Conservation (phyloP, 2,329 filamentous ascomycete species). For the Cladosporium sp. region DNA sequence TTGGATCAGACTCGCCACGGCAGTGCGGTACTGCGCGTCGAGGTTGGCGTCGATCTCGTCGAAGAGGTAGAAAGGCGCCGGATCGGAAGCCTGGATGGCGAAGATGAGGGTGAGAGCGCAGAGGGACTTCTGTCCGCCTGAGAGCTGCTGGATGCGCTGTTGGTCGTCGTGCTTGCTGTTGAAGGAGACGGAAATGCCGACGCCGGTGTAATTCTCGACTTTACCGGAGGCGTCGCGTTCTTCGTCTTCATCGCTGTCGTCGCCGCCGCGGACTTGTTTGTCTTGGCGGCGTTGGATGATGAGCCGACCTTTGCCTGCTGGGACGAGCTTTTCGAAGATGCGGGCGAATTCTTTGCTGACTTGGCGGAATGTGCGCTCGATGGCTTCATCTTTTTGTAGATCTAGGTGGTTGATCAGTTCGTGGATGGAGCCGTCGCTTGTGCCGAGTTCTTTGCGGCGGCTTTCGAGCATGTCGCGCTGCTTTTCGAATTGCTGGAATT, state of each 20-base stretch:
- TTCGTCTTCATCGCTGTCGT: conserved; percentile 45
- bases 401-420: conserved; percentile 90
- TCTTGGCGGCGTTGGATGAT: conserved; percentile 91
- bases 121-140: conserved; percentile 90
- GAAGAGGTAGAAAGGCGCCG: conserved; percentile 97
- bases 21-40: conserved; percentile 94
- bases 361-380: conserved; percentile 97
- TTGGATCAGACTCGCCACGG: conserved; percentile 83
- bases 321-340: conserved; percentile 93
- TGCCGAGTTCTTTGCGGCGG: conserved; percentile 80
- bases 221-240: conserved; percentile 36
- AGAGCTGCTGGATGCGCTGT: conserved; percentile 94
- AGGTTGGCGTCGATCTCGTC: conserved; percentile 98
- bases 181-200: conserved; percentile 96
- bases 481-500: conserved; percentile 94
- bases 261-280: conserved; percentile 55
- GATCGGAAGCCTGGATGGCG: conserved; percentile 96
- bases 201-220: conserved; percentile 93
- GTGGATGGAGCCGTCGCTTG: conserved; percentile 80
- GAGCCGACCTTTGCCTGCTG: conserved; percentile 83
- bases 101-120: conserved; percentile 98
- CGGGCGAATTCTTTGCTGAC: conserved; percentile 88
- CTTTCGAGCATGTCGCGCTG: conserved; percentile 83
- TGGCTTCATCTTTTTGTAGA: conserved; percentile 94
- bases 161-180: conserved; percentile 98